Percentiles rank a stretch among this genome's conserved stretches.
These are phyloP conservation scores for Tardiomyces blankii DNA, from an alignment of 1,139 yeast genomes.

Conservation along the genomic window DNA sequence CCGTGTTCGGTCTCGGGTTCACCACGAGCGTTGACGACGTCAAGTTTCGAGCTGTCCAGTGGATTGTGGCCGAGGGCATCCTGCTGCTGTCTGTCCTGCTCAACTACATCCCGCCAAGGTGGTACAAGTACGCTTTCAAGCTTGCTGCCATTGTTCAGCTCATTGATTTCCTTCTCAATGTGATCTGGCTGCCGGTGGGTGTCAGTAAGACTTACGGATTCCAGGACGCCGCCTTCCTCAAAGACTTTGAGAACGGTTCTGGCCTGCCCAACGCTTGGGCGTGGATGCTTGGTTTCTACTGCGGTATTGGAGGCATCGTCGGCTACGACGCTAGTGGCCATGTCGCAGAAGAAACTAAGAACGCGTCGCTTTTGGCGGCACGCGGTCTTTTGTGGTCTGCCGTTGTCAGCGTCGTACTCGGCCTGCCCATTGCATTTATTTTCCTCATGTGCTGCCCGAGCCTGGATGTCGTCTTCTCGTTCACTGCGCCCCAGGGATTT, in stretches of 20 bases:
- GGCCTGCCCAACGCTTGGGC: constrained; percentile 32
- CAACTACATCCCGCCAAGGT: constrained; percentile 15
- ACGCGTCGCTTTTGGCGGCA: constrained; percentile 49
- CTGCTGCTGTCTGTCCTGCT: constrained; percentile 12
- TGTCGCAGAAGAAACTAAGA: constrained; percentile 53
- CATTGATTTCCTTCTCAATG: constrained; percentile 16
- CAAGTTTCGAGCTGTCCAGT: constrained; percentile 18
- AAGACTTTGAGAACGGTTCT: constrained; percentile 47
- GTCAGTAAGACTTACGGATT: constrained; percentile 18
- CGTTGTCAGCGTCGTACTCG: constrained; percentile 40
- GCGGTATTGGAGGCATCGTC: constrained; percentile 17
- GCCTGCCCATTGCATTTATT: constrained; percentile 42
- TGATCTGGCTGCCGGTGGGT: constrained; percentile 21
- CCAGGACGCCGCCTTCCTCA: constrained; percentile 47
- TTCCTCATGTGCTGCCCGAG: constrained; percentile 35
- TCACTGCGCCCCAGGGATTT: constrained; percentile 19
- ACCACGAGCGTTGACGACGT: constrained; percentile 12
- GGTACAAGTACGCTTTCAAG: constrained; percentile 15
- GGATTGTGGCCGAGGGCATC: constrained; percentile 17
- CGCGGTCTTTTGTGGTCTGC: constrained; percentile 45
- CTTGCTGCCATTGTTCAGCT: constrained; percentile 11
- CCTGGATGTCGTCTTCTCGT: constrained; percentile 27
- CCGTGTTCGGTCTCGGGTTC: constrained; percentile 13
- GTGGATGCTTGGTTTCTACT: constrained; percentile 18
- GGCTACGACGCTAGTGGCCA: constrained; percentile 60